Evolutionary conservation across 768 basidiomycete species (phyloP).

Genomic region (Kondoa malvinella): DNA sequence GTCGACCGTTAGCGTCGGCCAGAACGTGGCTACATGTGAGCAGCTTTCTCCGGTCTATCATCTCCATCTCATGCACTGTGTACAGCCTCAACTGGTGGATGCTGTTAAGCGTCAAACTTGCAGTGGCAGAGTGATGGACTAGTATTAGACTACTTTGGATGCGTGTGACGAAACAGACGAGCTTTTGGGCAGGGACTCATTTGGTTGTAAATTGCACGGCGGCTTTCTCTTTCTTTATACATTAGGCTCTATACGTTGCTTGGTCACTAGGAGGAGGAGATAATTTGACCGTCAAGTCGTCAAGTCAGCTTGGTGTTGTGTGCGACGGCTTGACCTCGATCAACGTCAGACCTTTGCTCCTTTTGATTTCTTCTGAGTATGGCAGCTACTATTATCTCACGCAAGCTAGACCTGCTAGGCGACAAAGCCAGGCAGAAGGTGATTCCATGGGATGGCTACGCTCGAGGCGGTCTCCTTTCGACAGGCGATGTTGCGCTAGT

Average conservation of each 20-base stretch:
- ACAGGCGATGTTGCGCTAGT: not conserved
- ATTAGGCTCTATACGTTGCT: too few species aligned
- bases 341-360: not conserved
- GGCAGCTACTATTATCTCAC: not conserved
- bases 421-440: not conserved
- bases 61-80: not conserved
- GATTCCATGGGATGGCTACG: not conserved
- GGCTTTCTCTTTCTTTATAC: not conserved
- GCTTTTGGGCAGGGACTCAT: too few species aligned
- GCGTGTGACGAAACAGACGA: not conserved
- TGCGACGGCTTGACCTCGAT: too few species aligned
- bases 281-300: too few species aligned
- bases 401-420: not conserved
- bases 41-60: not conserved
- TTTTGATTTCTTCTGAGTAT: not conserved
- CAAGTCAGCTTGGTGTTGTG: too few species aligned
- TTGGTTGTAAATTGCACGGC: not conserved
- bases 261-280: too few species aligned
- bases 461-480: not conserved
- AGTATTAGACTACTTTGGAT: not conserved
- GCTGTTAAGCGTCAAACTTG: constrained; percentile 44
- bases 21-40: constrained; percentile 55
- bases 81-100: constrained; percentile 42
- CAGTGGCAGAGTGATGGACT: too few species aligned
- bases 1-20: constrained; percentile 57